phyloP scores from a whole-genome alignment of 768 basidiomycete genomes.

The Boletus patriciae region DNA sequence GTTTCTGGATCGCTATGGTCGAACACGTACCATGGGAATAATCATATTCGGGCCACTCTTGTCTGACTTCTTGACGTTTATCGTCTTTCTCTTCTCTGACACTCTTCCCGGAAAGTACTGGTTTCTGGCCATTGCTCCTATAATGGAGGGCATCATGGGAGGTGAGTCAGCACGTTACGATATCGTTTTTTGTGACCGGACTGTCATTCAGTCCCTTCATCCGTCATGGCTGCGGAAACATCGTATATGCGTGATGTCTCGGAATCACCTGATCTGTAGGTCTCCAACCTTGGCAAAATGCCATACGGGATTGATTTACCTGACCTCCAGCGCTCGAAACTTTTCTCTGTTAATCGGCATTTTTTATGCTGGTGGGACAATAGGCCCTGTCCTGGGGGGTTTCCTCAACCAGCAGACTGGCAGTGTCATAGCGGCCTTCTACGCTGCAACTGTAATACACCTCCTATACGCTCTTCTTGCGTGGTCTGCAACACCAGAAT shows the following conservation, averaged over 20 bases:
- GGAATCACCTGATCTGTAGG: not conserved
- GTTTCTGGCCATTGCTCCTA: not conserved
- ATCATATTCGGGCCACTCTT: slow-evolving; percentile 1
- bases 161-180: not conserved
- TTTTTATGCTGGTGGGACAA: not conserved
- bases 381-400: not conserved
- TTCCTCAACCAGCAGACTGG: not conserved
- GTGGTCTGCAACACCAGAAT: not conserved
- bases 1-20: not conserved
- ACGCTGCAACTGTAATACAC: not conserved
- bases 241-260: slow-evolving; percentile 2
- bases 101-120: not conserved
- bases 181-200: not conserved
- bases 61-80: not conserved
- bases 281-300: not conserved
- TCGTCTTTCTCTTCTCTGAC: not conserved
- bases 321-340: not conserved
- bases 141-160: slow-evolving; percentile 1
- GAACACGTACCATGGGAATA: not conserved
- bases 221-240: not conserved
- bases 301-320: not conserved
- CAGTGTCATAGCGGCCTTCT: not conserved
- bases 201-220: not conserved
- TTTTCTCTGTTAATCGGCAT: not conserved
- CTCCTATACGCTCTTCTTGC: not conserved